Percentiles rank a stretch among this genome's conserved stretches.
Conservation (phyloP, 805 yeast genomes). For the Ogataea salicorniae region DNA sequence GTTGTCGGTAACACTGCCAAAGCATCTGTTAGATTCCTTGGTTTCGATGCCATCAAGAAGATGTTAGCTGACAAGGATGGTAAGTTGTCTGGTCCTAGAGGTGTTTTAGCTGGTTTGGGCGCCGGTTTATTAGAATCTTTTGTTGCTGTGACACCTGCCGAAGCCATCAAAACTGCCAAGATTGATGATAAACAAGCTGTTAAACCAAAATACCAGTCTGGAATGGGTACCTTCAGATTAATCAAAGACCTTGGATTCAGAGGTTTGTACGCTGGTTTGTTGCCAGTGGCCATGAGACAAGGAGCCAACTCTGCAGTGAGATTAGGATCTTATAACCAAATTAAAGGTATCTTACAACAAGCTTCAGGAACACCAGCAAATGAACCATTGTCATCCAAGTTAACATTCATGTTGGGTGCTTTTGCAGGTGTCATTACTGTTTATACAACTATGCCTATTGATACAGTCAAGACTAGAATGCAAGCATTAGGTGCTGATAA, state of each 20-base stretch:
- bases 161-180: conserved; percentile 91
- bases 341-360: conserved; percentile 73
- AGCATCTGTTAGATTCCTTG: conserved; percentile 92
- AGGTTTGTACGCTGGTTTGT: conserved; percentile 82
- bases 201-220: conserved; percentile 71
- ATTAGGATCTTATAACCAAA: conserved; percentile 85
- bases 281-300: conserved; percentile 93
- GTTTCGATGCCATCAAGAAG: conserved; percentile 82
- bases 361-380: conserved; percentile 60
- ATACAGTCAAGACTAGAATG: conserved; percentile 95
- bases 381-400: conserved; percentile 68
- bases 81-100: conserved; percentile 81
- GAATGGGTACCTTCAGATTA: conserved; percentile 61
- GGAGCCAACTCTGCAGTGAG: conserved; percentile 95
- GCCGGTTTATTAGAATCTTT: conserved; percentile 92
- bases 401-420: conserved; percentile 87
- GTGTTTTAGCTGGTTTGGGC: conserved; percentile 94
- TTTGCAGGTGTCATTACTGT: conserved; percentile 87
- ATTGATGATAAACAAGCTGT: conserved; percentile 85
- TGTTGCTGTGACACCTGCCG: conserved; percentile 94
- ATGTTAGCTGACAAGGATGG: conserved; percentile 78
- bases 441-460: conserved; percentile 91
- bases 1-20: conserved; percentile 94
- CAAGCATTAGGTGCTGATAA: conserved; percentile 79
- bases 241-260: conserved; percentile 72